Conservation (phyloP, 495 filamentous ascomycete species). For the Penicillium mononematosum region DNA sequence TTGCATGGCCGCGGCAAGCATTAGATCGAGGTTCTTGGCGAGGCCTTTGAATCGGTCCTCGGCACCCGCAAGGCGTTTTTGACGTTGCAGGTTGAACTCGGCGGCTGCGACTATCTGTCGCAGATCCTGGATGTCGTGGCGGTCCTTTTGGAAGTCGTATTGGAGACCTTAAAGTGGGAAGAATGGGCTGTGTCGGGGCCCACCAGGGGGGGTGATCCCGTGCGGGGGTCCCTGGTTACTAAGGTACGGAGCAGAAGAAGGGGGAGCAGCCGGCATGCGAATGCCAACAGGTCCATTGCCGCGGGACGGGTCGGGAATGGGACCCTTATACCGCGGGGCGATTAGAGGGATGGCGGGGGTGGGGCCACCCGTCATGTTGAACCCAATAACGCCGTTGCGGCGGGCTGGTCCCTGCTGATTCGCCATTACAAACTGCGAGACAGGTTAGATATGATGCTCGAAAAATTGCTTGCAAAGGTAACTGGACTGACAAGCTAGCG, state of each 20-base stretch:
- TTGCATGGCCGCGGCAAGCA: background rate
- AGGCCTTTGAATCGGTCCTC: background rate
- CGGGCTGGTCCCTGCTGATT: background rate
- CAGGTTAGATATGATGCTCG: background rate
- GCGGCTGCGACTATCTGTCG: background rate
- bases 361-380: background rate
- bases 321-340: too few relatives aligned
- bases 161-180: background rate
- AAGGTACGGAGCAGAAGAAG: too few relatives aligned
- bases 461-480: background rate
- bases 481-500: background rate
- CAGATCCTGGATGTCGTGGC: background rate
- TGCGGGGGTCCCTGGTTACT: conserved; percentile 3
- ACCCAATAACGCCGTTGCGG: background rate
- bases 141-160: background rate
- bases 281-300: too few relatives aligned
- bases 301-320: too few relatives aligned
- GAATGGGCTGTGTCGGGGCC: conserved; percentile 2
- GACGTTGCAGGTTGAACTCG: background rate
- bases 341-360: background rate
- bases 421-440: background rate
- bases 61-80: background rate
- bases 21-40: rapidly evolving
- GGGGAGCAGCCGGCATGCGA: too few relatives aligned
- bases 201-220: background rate